A percentile compares a stretch with the other conserved stretches of the same genome.
Evolutionary conservation across 331 rosid genomes (phyloP).

Genomic region (Erythrophleum ivorense): DNA sequence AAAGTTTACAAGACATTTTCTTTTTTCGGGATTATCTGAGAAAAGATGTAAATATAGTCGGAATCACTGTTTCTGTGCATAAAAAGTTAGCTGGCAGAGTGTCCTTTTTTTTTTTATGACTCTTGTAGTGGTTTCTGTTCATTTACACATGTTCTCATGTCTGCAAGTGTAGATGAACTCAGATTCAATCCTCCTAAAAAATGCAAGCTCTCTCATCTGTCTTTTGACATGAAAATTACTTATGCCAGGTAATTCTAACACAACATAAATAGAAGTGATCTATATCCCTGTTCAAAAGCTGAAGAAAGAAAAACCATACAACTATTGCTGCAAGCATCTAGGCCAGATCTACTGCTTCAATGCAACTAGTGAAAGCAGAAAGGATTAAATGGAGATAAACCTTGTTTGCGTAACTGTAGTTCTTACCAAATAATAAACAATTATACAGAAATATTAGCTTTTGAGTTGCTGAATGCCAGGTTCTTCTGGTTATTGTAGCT

Average conservation of each 20-base stretch:
- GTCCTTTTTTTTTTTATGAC: not conserved
- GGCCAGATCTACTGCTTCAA: slow-evolving; percentile 17
- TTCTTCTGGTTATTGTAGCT: slow-evolving; percentile 48
- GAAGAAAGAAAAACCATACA: not conserved
- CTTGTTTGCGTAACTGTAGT: slow-evolving; percentile 7
- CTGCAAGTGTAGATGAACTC: not conserved
- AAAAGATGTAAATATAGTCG: not conserved
- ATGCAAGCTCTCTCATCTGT: not conserved
- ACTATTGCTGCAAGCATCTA: not conserved
- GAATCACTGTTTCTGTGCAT: not conserved
- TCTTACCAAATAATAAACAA: not conserved
- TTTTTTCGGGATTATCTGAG: not conserved
- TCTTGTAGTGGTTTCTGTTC: not conserved
- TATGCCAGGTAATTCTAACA: not conserved
- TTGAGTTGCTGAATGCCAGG: slow-evolving; percentile 32
- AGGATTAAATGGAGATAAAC: not conserved
- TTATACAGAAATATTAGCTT: slow-evolving; percentile 24
- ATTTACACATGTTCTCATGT: too few species aligned
- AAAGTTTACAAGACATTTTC: not conserved
- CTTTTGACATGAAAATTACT: not conserved
- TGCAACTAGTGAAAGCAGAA: slow-evolving; percentile 3
- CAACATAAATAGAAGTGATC: not conserved
- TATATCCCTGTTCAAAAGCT: not conserved
- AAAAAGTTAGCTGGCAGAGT: not conserved
- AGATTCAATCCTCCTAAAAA: not conserved